These are phyloP conservation scores for Gracilaria domingensis DNA, from an alignment of 23 red algal species.

Conservation along the genomic window DNA sequence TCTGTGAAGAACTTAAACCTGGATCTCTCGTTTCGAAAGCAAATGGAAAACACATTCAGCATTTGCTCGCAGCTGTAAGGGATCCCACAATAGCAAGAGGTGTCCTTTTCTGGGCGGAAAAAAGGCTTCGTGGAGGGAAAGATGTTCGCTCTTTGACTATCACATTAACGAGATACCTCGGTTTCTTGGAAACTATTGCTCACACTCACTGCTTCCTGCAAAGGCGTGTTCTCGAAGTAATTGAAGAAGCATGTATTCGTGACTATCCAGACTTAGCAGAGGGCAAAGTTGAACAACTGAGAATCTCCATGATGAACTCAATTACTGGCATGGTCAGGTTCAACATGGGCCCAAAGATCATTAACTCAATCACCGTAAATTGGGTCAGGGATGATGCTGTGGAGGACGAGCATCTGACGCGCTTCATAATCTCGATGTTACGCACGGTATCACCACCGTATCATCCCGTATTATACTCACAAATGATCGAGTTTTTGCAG, in stretches of 20 bases:
- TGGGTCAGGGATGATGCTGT: slow-evolving; percentile 21
- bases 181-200: slow-evolving; percentile 2
- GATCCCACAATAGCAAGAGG: slow-evolving; percentile 14
- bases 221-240: slow-evolving; percentile 17
- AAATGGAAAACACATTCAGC: background rate
- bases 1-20: slow-evolving; percentile 23
- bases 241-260: slow-evolving; percentile 40
- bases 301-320: slow-evolving; percentile 13
- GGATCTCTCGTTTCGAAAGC: background rate
- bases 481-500: slow-evolving; percentile 25
- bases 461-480: slow-evolving; percentile 3
- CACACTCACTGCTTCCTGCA: slow-evolving; percentile 9
- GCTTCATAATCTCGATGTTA: slow-evolving; percentile 21
- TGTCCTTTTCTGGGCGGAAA: background rate
- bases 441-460: slow-evolving; percentile 35
- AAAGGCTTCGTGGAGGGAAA: slow-evolving; percentile 22
- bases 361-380: background rate
- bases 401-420: slow-evolving; percentile 20
- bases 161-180: background rate
- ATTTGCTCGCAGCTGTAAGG: background rate
- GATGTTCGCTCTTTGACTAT: slow-evolving; percentile 9
- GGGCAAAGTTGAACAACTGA: slow-evolving; percentile 13
- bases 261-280: slow-evolving; percentile 35
- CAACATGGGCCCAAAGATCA: slow-evolving; percentile 30
- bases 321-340: slow-evolving; percentile 45